Evolutionary conservation across 768 basidiomycete genomes (phyloP).

Genomic region (Sarcodon aspratus): DNA sequence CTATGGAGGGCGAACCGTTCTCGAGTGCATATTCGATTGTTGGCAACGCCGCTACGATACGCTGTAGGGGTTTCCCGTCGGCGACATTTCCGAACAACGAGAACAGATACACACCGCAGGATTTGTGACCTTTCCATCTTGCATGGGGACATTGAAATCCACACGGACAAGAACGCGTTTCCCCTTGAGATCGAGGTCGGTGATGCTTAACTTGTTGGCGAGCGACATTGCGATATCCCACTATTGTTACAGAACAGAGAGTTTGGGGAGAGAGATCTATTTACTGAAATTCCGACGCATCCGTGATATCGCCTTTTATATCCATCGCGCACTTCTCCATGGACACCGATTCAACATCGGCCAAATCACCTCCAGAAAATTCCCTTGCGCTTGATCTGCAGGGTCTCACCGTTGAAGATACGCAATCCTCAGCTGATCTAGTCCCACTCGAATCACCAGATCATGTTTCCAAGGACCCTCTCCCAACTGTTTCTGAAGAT

Average conservation of each 20-base stretch:
- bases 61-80: conserved; percentile 33
- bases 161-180: conserved; percentile 91
- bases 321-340: conserved; percentile 6
- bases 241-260: conserved; percentile 5
- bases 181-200: conserved; percentile 77
- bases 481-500: background rate
- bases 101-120: conserved; percentile 60
- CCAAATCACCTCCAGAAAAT: conserved; percentile 27
- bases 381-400: conserved; percentile 66
- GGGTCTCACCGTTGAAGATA: conserved; percentile 28
- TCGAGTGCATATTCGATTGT: conserved; percentile 91
- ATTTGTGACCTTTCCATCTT: conserved; percentile 90
- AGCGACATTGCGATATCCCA: conserved; percentile 64
- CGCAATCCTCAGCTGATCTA: conserved; percentile 3
- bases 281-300: conserved; percentile 7
- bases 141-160: conserved; percentile 93
- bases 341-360: conserved; percentile 24
- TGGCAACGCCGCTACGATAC: conserved; percentile 93
- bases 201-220: conserved; percentile 88
- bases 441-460: conserved; percentile 4
- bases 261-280: background rate
- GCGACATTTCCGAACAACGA: background rate
- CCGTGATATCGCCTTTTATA: background rate
- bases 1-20: conserved; percentile 38
- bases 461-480: background rate